Conservation (phyloP, 768 basidiomycete species). For the Lactarius deliciosus region DNA sequence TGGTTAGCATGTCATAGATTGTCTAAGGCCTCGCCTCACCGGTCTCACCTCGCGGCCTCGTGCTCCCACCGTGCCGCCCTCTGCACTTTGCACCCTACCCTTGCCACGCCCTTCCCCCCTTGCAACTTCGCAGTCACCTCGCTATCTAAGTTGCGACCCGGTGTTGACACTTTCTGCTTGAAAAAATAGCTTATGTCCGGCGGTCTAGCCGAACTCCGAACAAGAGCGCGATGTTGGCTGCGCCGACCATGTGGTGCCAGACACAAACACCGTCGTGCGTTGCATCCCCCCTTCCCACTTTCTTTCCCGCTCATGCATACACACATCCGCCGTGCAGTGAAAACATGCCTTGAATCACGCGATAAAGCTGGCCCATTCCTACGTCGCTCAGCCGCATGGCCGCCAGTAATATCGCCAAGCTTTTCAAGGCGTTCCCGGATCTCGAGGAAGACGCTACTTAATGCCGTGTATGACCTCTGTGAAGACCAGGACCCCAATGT, state of each 20-base stretch:
- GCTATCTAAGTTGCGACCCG: not conserved
- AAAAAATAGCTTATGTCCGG: not conserved
- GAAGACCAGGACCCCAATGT: constrained; percentile 63
- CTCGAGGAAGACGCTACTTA: constrained; percentile 69
- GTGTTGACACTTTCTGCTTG: not conserved
- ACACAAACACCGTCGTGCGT: constrained; percentile 43
- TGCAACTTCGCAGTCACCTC: not conserved
- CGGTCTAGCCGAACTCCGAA: constrained; percentile 25
- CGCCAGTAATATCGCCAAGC: constrained; percentile 53
- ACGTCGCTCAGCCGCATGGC: constrained; percentile 53
- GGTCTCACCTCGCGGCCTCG: not conserved
- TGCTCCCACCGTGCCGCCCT: no score
- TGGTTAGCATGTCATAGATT: no score
- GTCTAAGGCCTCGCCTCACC: not conserved
- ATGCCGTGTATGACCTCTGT: constrained; percentile 74
- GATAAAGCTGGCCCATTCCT: constrained; percentile 53
- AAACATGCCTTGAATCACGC: constrained; percentile 52
- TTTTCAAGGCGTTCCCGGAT: constrained; percentile 67
- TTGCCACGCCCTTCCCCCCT: not conserved
- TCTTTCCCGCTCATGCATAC: constrained; percentile 1
- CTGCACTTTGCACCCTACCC: not conserved
- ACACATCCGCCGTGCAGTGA: constrained; percentile 40
- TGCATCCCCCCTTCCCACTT: constrained; percentile 1
- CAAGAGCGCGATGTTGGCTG: constrained; percentile 46
- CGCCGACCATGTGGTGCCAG: constrained; percentile 41